Evolutionary conservation across 2,329 filamentous ascomycete genomes (phyloP), one percentile per base, ranked within the genome.

Genomic region (Dothiorella sarmentorum): DNA sequence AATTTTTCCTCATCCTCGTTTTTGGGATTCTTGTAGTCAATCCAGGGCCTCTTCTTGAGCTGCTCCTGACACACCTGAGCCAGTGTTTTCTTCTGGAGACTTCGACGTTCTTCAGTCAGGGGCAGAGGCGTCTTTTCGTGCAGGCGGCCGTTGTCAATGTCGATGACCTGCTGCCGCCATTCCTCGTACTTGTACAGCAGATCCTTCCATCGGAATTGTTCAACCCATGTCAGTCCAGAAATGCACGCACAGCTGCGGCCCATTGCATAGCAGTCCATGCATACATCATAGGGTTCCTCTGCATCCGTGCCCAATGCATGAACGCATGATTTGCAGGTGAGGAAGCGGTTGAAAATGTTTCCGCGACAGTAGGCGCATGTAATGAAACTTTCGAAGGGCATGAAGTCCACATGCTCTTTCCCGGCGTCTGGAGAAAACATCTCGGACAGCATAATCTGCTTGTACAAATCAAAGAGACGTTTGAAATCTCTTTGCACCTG

Each of bases 241-340:
- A 96, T 82, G 68, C 94, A 99, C 3, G 84, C 85, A 70, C 94
- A 99, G 44, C 92, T 96, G 53, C 94, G 85, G 20, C 94, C 94
- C 89, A 97, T 96, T n/a, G 86, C 89, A 69, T 96, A 99, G 69
- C 94, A 99, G 65, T 99, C 94, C 89, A 99, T 92, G 69, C 94
- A 99, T 20, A 99, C 82, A 71, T 99, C 94, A 70, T 97, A 99
- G 0, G 90, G 90, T 68, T 97, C 85, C 29, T 87, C 90, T 58
- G 91, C 87, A 24, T 85, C 89, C 60, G 82, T 82, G 10, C 82
- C 78, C 18, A 90, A 79, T 49, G 81, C 78, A 33, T 87, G 81
- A 44, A 90, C 83, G 71, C 94, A 99, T 56, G 86, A 83, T 60
- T 90, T 90, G 77, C 94, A 99, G 3, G 92, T 96, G 22, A 99